phyloP scores from a whole-genome alignment of 2,329 filamentous ascomycete genomes.

The Curvularia sp. region DNA sequence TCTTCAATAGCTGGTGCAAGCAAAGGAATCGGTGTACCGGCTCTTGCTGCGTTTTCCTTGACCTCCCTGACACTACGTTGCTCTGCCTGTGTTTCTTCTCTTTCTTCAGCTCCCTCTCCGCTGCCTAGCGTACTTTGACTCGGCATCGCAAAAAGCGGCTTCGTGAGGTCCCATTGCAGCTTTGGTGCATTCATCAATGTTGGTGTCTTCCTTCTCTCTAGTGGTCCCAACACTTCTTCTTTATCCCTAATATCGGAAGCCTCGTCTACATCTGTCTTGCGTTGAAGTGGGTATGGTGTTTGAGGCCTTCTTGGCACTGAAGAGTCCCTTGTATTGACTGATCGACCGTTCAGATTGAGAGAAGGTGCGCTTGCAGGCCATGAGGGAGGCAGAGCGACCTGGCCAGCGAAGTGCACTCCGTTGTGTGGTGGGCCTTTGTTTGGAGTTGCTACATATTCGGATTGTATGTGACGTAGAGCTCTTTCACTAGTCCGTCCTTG shows the following conservation, averaged over 20 bases:
- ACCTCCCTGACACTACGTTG: neutral
- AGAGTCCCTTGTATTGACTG: neutral
- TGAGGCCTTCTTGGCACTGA: neutral
- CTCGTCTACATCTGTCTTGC: neutral
- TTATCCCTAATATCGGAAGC: neutral
- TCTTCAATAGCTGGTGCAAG: neutral
- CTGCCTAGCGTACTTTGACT: neutral
- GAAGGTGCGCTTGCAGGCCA: neutral
- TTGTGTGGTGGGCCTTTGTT: neutral
- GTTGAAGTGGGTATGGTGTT: neutral
- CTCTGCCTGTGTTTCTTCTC: neutral
- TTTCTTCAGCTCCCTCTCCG: neutral
- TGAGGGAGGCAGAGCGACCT: neutral
- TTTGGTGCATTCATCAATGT: slow-evolving; percentile 5
- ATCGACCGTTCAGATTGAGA: neutral
- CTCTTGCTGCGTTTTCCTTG: neutral
- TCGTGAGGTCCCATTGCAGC: slow-evolving; percentile 6
- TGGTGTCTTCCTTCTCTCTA: slow-evolving; percentile 8
- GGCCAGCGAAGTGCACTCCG: neutral
- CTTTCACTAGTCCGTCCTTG: neutral
- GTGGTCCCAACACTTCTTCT: slow-evolving; percentile 1
- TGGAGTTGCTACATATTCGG: neutral
- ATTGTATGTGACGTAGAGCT: neutral
- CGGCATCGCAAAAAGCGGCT: neutral
- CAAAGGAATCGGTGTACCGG: neutral